phyloP scores from a whole-genome alignment of 805 yeast species.

The Candida silvatica region DNA sequence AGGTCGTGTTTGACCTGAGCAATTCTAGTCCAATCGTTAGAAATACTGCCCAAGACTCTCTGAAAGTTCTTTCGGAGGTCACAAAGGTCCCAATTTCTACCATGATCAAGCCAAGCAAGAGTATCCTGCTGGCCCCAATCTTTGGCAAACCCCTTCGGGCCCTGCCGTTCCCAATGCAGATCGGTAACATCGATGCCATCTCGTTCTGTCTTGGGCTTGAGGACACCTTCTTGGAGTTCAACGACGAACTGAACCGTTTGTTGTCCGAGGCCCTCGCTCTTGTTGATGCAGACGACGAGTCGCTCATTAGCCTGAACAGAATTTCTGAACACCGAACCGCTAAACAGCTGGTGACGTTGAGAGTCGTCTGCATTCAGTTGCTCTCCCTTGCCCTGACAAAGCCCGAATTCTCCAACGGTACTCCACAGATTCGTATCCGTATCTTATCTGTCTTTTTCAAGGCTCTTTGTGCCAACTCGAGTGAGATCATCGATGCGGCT shows the following conservation, averaged over 20 bases:
- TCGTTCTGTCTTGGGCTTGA: slow-evolving; percentile 80
- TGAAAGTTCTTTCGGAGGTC: slow-evolving; percentile 59
- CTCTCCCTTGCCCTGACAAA: slow-evolving; percentile 77
- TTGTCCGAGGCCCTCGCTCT: slow-evolving; percentile 85
- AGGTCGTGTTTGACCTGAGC: slow-evolving; percentile 85
- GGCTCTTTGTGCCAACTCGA: slow-evolving; percentile 77
- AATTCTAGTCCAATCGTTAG: slow-evolving; percentile 81
- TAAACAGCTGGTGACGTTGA: slow-evolving; percentile 75
- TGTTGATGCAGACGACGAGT: slow-evolving; percentile 97
- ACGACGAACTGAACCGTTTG: slow-evolving; percentile 80
- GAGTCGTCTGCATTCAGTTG: slow-evolving; percentile 84
- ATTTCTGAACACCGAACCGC: slow-evolving; percentile 82
- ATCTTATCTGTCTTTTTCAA: slow-evolving; percentile 93
- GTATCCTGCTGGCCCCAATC: slow-evolving; percentile 79
- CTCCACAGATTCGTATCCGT: slow-evolving; percentile 62
- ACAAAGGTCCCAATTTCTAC: slow-evolving; percentile 63
- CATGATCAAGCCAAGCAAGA: slow-evolving; percentile 76
- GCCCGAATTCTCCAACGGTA: slow-evolving; percentile 69
- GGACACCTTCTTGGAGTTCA: slow-evolving; percentile 72
- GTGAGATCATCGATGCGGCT: slow-evolving; percentile 88
- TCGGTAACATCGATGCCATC: slow-evolving; percentile 97
- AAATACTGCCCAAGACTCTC: slow-evolving; percentile 67
- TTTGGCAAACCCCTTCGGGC: slow-evolving; percentile 97
- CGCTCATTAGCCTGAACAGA: slow-evolving; percentile 79
- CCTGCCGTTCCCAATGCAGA: slow-evolving; percentile 96